Base-by-base conservation (phyloP, 2,329 filamentous ascomycete species). In the Phialocephala sp. region DNA sequence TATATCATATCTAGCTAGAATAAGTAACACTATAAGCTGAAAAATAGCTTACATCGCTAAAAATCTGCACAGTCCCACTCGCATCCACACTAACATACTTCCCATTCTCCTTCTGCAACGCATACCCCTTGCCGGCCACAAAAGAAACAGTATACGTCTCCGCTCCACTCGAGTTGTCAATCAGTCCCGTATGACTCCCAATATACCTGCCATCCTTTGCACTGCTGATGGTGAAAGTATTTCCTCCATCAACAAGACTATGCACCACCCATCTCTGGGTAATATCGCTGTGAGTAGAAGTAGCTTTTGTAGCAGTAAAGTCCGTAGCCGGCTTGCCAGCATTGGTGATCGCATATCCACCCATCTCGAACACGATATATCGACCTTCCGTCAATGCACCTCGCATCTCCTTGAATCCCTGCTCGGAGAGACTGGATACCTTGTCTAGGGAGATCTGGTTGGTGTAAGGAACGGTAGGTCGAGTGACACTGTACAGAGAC, bases 381-480 rank as follows among this genome's bases (percentile, higher is more conserved):
- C 84, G 82, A 12, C 84, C 85, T 71, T 87, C 84, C 5, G 83
- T 86, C 32, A 87, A 75, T 24, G 80, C 77, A 0, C 85, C 84
- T 2, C 84, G 77, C 36, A 84, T 78, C 37, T 79, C 71, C 74
- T 87, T 87, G 78, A 81, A 86, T 1, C 85, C 85, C 43, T 82
- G 76, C 69, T 87, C 84, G n/a, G 81, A 82, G 47, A 79, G 75
- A 1, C 75, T 76, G 11, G 79, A 77, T 9, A 76, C 74, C 57
- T 80, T 77, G 4, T 61, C 54, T 8, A 64, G 58, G 22, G 77
- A 69, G 12, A 78, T 80, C 61, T 76, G 76, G 58, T 74, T 74
- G 18, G 73, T 80, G 70, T 85, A 87, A 0, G 85, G 84, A 2
- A 84, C 81, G 0, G 79, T 74, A 5, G 83, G 83, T 14, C 78